phyloP scores from a whole-genome alignment of 768 basidiomycete genomes.

The Pulveroboletus frians region DNA sequence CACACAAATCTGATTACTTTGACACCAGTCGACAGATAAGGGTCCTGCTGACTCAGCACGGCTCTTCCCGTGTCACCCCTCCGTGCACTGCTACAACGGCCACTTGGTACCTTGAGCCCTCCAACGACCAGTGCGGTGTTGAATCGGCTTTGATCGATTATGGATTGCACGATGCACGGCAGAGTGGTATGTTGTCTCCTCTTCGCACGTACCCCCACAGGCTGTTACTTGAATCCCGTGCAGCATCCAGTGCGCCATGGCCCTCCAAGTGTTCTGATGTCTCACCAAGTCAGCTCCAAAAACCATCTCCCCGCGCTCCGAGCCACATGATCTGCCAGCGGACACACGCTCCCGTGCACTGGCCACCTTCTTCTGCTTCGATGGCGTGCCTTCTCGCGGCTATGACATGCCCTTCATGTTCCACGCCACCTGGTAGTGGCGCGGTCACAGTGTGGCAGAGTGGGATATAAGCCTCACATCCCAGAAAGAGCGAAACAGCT shows the following conservation, averaged over 20 bases:
- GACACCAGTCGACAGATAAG: neutral
- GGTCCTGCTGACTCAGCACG: too few species aligned
- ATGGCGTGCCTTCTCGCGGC: constrained; percentile 21
- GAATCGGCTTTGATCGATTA: constrained; percentile 14
- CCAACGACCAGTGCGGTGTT: constrained; percentile 7
- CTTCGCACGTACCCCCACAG: neutral
- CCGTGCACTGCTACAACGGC: too few species aligned
- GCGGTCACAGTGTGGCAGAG: constrained; percentile 23
- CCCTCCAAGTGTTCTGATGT: constrained; percentile 4
- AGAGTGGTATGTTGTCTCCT: neutral
- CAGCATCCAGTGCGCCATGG: neutral
- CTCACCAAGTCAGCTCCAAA: neutral
- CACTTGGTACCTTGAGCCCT: too few species aligned
- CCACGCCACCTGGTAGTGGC: constrained; percentile 26
- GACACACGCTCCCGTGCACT: constrained; percentile 3
- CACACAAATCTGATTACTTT: neutral
- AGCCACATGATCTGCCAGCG: constrained; percentile 7
- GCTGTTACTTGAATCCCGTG: neutral
- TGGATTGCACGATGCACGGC: constrained; percentile 8
- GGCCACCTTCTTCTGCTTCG: constrained; percentile 12
- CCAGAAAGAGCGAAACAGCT: constrained; percentile 1
- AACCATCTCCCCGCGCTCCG: neutral
- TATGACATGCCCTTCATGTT: constrained; percentile 14
- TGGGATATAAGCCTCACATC: constrained; percentile 16
- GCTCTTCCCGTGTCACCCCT: too few species aligned